A percentile compares a stretch with the other conserved stretches of the same genome.
These are phyloP conservation scores for Boletus bicolor DNA, from an alignment of 768 basidiomycete genomes.

Conservation along the genomic window DNA sequence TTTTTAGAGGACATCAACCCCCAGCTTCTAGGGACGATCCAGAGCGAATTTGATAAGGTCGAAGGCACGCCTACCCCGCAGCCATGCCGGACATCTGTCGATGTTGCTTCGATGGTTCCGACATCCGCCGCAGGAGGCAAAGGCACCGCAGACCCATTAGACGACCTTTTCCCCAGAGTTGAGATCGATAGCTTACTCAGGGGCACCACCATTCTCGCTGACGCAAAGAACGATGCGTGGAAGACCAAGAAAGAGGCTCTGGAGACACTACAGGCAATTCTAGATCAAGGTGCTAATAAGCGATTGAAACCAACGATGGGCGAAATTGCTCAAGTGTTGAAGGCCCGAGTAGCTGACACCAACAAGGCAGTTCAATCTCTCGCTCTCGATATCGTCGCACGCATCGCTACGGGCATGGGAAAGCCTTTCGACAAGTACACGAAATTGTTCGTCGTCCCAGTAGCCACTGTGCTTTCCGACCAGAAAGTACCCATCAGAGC, in stretches of 20 bases:
- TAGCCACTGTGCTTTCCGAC: slow-evolving; percentile 85
- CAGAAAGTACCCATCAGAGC: slow-evolving; percentile 86
- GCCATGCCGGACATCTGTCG: slow-evolving; percentile 73
- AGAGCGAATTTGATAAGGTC: slow-evolving; percentile 88
- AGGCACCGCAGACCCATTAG: slow-evolving; percentile 64
- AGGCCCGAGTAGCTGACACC: slow-evolving; percentile 83
- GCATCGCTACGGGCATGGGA: slow-evolving; percentile 92
- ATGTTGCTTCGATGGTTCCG: slow-evolving; percentile 55
- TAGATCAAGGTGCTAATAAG: slow-evolving; percentile 92
- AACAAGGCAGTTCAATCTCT: slow-evolving; percentile 93
- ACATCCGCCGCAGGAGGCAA: slow-evolving; percentile 41
- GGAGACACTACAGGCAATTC: slow-evolving; percentile 73
- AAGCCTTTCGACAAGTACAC: slow-evolving; percentile 91
- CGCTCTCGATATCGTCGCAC: slow-evolving; percentile 85
- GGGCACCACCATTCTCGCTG: slow-evolving; percentile 76
- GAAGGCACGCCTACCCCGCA: slow-evolving; percentile 74
- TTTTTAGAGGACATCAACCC: slow-evolving; percentile 94
- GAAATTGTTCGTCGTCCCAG: slow-evolving; percentile 69
- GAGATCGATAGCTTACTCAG: slow-evolving; percentile 86
- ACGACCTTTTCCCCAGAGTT: slow-evolving; percentile 93
- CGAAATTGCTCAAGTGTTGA: slow-evolving; percentile 86
- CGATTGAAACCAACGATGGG: slow-evolving; percentile 89
- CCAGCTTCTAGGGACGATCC: slow-evolving; percentile 87
- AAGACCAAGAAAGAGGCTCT: slow-evolving; percentile 95
- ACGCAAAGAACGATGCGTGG: slow-evolving; percentile 92